phyloP scores from a whole-genome alignment of 371 early-diverging fungal genomes.

The Batkoa obscura region DNA sequence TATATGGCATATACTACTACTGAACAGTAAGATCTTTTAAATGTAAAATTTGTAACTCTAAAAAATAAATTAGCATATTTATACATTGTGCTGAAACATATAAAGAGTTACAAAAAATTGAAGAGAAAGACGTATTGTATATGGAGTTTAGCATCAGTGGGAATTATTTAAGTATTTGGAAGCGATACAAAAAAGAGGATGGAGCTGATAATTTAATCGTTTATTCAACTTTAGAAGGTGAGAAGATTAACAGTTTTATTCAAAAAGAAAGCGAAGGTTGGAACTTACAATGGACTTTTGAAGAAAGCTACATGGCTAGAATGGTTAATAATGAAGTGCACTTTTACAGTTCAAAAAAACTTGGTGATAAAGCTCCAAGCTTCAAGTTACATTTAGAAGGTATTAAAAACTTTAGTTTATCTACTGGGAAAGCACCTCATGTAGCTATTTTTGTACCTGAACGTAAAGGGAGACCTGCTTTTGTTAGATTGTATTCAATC shows the following conservation, averaged over 20 bases:
- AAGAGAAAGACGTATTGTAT: neutral
- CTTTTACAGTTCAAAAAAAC: slow-evolving; percentile 55
- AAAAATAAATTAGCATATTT: neutral
- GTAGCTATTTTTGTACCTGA: slow-evolving; percentile 81
- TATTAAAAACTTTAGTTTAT: slow-evolving; percentile 60
- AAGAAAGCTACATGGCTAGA: slow-evolving; percentile 70
- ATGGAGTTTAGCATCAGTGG: neutral
- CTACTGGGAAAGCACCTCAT: slow-evolving; percentile 64
- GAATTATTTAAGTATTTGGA: neutral
- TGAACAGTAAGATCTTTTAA: neutral
- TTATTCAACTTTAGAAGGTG: neutral
- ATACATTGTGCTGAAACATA: neutral
- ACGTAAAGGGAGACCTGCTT: slow-evolving; percentile 60
- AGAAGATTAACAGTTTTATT: neutral
- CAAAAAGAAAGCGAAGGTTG: slow-evolving; percentile 9
- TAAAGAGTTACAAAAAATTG: neutral
- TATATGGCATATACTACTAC: neutral
- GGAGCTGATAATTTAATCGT: neutral
- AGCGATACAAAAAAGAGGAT: neutral
- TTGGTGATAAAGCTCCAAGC: slow-evolving; percentile 20
- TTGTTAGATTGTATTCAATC: slow-evolving; percentile 61
- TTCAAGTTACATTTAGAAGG: slow-evolving; percentile 52
- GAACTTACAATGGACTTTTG: slow-evolving; percentile 85
- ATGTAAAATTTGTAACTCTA: neutral
- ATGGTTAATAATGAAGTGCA: slow-evolving; percentile 76